Evolutionary conservation across 108 stramenopile species (phyloP), one percentile per base, ranked within the genome.

Genomic region (Nitzschia sp.): DNA sequence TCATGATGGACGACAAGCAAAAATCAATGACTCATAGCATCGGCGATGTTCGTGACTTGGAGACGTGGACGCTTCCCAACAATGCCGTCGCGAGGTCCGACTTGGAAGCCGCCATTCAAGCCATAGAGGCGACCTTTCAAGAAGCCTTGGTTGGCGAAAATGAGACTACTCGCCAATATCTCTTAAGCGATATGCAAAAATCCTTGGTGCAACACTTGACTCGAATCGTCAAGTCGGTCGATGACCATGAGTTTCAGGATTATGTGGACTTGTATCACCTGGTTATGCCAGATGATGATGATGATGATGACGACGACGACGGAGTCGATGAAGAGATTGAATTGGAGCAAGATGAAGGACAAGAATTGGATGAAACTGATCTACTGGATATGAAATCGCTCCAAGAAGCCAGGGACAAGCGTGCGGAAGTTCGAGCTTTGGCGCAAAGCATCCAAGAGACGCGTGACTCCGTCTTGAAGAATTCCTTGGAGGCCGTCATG

Each of bases 241-340:
- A 29, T 13, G 75, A 76, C 54, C 5, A 33, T 18, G 61, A 76
- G 25, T 76, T 36, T 56, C 46, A 58, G 19, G 75, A 63, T 18
- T 59, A 62, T 25, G 56, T 76, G 1, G 68, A 69, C 25, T 53
- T 36, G 46, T 76, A 76, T 63, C 75, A 76, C 38, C 3, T 42
- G 17, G 45, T 55, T 9, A 36, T 33, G 21, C 46, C 38, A 38
- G 75, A 70, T 13, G 66, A 63, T 38, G 46, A 64, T 38, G 60
- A 68, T 15, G 36, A 11, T 42, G 68, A 70, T 31, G 54, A 54
- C 5, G 30, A 55, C 33, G 66, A 68, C 30, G 67, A 68, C 11
- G 66, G 59, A 2, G 3, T 26, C 6, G 54, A 63, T 9, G 30
- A 46, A 38, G 19, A 13, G 23, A 3, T 3, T 17, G 2, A 35